A percentile compares a stretch with the other conserved stretches of the same genome.
Conservation (phyloP, 1,284 basidiomycete genomes). For the Vanrija pseudolonga region DNA sequence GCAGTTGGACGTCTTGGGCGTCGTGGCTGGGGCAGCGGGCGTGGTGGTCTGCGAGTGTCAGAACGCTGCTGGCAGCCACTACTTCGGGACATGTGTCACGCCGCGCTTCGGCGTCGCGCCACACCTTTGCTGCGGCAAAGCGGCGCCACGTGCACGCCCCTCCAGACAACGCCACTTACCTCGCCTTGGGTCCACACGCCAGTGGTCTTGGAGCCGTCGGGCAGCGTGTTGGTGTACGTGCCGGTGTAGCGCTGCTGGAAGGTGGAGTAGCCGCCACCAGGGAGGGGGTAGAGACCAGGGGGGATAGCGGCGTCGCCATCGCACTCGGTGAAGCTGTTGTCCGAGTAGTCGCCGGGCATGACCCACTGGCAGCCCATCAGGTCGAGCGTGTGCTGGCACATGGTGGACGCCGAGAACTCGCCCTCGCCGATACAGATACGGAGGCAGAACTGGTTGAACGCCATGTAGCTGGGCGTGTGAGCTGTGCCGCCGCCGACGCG, state of each 20-base stretch:
- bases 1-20: conserved; percentile 48
- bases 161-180: too few species aligned
- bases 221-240: conserved; percentile 32
- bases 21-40: conserved; percentile 30
- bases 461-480: conserved; percentile 42
- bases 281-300: conserved; percentile 45
- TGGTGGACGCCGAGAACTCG: conserved; percentile 37
- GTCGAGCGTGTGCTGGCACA: conserved; percentile 49
- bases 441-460: conserved; percentile 49
- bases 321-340: conserved; percentile 49
- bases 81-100: too few species aligned
- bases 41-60: conserved; percentile 27
- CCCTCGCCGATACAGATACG: conserved; percentile 50
- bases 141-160: too few species aligned
- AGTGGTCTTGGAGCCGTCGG: too few species aligned
- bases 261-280: conserved; percentile 45
- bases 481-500: conserved; percentile 2
- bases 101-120: not conserved
- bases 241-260: conserved; percentile 51
- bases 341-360: conserved; percentile 51
- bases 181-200: too few species aligned
- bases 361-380: conserved; percentile 52
- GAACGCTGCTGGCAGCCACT: not conserved
- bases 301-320: conserved; percentile 49
- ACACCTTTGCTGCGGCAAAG: too few species aligned